A percentile compares a stretch with the other conserved stretches of the same genome.
Evolutionary conservation across 805 yeast genomes (phyloP).

Genomic region (Candida andamanensis): DNA sequence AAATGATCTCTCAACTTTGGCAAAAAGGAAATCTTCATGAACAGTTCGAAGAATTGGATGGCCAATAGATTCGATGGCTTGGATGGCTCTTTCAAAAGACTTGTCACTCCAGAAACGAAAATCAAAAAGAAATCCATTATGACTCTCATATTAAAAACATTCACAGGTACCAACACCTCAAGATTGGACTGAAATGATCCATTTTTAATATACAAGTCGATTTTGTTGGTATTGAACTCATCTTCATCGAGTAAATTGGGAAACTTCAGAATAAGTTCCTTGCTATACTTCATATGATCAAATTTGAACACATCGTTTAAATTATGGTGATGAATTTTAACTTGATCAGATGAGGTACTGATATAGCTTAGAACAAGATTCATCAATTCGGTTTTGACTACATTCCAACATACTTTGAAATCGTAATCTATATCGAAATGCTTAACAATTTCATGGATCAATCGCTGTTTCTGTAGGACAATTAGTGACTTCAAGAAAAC

Average conservation of each 20-base stretch:
- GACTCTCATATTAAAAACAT: slow-evolving; percentile 74
- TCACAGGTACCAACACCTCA: slow-evolving; percentile 62
- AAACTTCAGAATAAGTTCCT: slow-evolving; percentile 4
- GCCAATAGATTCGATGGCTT: slow-evolving; percentile 15
- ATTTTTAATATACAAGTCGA: slow-evolving; percentile 51
- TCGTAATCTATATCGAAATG: slow-evolving; percentile 21
- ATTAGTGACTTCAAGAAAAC: slow-evolving; percentile 60
- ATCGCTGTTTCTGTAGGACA: slow-evolving; percentile 66
- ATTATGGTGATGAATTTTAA: slow-evolving; percentile 10
- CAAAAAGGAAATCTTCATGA: slow-evolving; percentile 60
- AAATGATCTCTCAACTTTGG: slow-evolving; percentile 59
- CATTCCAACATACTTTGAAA: slow-evolving; percentile 26
- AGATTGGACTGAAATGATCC: slow-evolving; percentile 53
- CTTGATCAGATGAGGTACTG: slow-evolving; percentile 15
- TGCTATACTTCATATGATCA: slow-evolving; percentile 16
- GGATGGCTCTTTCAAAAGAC: slow-evolving; percentile 1
- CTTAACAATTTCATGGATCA: slow-evolving; percentile 53
- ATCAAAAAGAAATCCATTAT: slow-evolving; percentile 68
- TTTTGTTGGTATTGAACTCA: slow-evolving; percentile 7
- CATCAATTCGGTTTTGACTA: slow-evolving; percentile 28
- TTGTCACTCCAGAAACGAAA: slow-evolving; percentile 54
- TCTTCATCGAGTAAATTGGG: slow-evolving; percentile 8
- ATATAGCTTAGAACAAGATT: slow-evolving; percentile 30
- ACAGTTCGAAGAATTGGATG: slow-evolving; percentile 50
- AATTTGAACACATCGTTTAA: slow-evolving; percentile 20